These are phyloP conservation scores for Diddensiella transvaalensis DNA, from an alignment of 805 yeast genomes.

Conservation along the genomic window DNA sequence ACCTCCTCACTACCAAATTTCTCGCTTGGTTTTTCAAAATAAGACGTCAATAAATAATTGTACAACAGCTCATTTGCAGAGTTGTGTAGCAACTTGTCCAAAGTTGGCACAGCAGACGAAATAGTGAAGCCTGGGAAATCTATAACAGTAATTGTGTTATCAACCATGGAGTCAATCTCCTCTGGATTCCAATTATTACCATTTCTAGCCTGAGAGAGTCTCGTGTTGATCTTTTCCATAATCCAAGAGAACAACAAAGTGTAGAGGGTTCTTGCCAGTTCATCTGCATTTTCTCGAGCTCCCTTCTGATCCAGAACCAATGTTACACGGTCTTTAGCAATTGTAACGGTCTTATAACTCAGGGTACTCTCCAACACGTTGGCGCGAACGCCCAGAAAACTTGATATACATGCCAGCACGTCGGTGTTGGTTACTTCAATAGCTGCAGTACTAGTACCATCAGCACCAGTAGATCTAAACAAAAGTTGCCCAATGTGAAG, in stretches of 20 bases:
- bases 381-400: constrained; percentile 39
- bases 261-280: constrained; percentile 40
- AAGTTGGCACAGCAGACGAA: constrained; percentile 31
- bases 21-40: constrained; percentile 38
- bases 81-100: constrained; percentile 39
- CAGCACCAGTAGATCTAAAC: constrained; percentile 33
- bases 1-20: constrained; percentile 40
- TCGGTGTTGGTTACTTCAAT: constrained; percentile 36
- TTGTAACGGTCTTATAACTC: constrained; percentile 36
- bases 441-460: constrained; percentile 35
- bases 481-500: constrained; percentile 42
- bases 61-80: constrained; percentile 41
- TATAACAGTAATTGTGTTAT: constrained; percentile 35
- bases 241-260: constrained; percentile 39
- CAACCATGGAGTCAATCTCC: constrained; percentile 27
- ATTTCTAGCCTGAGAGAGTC: constrained; percentile 30
- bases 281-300: constrained; percentile 41
- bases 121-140: constrained; percentile 42
- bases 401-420: constrained; percentile 33
- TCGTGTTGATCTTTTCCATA: constrained; percentile 36
- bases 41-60: constrained; percentile 36
- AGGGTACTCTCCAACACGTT: constrained; percentile 36
- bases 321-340: constrained; percentile 39
- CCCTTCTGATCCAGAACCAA: constrained; percentile 39
- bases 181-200: constrained; percentile 16